Evolutionary conservation across 2,329 filamentous ascomycete species (phyloP).

Genomic region (Leptoxyphium fumago): DNA sequence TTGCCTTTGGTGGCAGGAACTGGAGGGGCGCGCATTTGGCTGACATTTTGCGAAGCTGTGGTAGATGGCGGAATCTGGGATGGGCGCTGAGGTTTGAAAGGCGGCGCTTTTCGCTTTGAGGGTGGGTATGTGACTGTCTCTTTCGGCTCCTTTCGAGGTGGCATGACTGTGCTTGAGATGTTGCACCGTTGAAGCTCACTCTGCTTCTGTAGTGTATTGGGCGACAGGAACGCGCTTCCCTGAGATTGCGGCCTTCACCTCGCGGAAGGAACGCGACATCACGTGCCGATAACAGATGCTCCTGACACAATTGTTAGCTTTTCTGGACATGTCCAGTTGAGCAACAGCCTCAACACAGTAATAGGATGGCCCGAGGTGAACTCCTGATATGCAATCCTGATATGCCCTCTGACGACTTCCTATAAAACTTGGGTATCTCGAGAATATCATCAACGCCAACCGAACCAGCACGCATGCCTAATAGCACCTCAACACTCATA

Average conservation of each 20-base stretch:
- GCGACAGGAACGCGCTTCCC: too few relatives aligned
- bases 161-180: conserved; percentile 7
- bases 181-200: too few relatives aligned
- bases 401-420: too few relatives aligned
- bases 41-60: conserved; percentile 28
- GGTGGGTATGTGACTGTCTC: conserved; percentile 19
- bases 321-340: too few relatives aligned
- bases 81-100: conserved; percentile 19
- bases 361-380: too few relatives aligned
- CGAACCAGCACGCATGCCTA: conserved; percentile 4
- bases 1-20: not conserved
- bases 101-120: conserved; percentile 18
- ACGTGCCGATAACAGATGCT: too few relatives aligned
- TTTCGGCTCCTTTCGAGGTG: conserved; percentile 18
- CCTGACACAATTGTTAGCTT: too few relatives aligned
- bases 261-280: too few relatives aligned
- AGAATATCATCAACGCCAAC: not conserved
- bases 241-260: too few relatives aligned
- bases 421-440: not conserved
- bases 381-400: too few relatives aligned
- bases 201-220: too few relatives aligned
- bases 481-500: not conserved
- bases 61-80: conserved; percentile 17
- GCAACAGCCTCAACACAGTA: too few relatives aligned
- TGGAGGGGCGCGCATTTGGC: not conserved